These are phyloP conservation scores for Tarenaya hassleriana DNA, from an alignment of 345 rosid genomes.

Conservation along the genomic window DNA sequence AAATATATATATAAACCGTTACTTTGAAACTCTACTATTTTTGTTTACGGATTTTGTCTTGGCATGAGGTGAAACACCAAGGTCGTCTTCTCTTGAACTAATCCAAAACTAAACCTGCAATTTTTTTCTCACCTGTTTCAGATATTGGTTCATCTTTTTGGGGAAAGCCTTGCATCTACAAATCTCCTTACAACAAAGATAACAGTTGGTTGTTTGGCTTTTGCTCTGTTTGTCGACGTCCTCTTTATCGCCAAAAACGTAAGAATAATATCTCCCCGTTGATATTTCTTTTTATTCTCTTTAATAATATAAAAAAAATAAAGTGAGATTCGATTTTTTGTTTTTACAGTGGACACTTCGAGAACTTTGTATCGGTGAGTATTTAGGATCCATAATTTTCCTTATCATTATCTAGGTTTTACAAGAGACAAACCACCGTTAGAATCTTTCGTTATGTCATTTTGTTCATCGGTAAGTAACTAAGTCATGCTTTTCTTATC, in stretches of 20 bases:
- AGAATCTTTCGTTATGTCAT: slow-evolving; percentile 82
- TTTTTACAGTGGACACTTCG: slow-evolving; percentile 88
- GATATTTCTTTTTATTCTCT: slow-evolving; percentile 2
- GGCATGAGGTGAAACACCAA: neutral
- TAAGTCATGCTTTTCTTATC: too few species aligned
- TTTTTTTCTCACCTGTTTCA: too few species aligned
- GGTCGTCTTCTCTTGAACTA: neutral
- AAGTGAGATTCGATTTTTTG: neutral
- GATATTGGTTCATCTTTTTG: slow-evolving; percentile 99
- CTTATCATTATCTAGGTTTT: slow-evolving; percentile 75
- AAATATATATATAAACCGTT: neutral
- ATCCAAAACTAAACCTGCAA: too few species aligned
- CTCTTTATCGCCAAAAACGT: slow-evolving; percentile 88
- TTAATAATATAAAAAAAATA: slow-evolving; percentile 5
- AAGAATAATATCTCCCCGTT: slow-evolving; percentile 29
- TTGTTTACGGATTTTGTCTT: too few species aligned
- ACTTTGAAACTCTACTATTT: neutral
- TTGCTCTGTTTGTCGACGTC: slow-evolving; percentile 74
- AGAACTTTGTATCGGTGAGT: slow-evolving; percentile 83
- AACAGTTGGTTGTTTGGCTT: slow-evolving; percentile 77
- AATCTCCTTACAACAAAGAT: slow-evolving; percentile 78
- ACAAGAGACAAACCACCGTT: slow-evolving; percentile 73
- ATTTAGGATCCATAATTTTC: slow-evolving; percentile 78
- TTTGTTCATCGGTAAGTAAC: slow-evolving; percentile 73
- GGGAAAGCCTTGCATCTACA: slow-evolving; percentile 99